phyloP scores from a whole-genome alignment of 495 filamentous ascomycete species.

The Daldinia decipiens region DNA sequence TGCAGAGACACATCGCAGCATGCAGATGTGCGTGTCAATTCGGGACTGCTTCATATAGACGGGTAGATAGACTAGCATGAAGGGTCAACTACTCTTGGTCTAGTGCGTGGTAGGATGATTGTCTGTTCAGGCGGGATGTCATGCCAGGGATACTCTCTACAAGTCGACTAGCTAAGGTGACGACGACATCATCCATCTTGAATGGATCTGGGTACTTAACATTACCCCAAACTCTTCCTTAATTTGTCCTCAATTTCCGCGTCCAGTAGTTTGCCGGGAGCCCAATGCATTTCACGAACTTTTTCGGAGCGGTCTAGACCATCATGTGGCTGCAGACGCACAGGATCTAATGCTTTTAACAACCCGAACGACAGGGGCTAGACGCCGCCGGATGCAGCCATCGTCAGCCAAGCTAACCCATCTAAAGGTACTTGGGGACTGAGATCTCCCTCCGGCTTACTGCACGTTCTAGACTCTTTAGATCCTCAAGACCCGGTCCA shows the following conservation, averaged over 20 bases:
- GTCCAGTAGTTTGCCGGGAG: constrained; percentile 30
- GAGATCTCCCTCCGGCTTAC: constrained; percentile 30
- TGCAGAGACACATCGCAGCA: constrained; percentile 28
- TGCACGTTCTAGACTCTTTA: constrained; percentile 35
- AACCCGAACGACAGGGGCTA: constrained; percentile 17
- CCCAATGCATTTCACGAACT: constrained; percentile 42
- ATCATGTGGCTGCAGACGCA: constrained; percentile 31
- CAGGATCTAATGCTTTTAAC: constrained; percentile 13
- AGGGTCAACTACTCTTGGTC: constrained; percentile 20
- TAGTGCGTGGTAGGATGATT: constrained; percentile 13
- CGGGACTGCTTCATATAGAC: constrained; percentile 15
- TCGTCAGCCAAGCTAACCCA: constrained; percentile 39
- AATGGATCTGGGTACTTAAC: constrained; percentile 9
- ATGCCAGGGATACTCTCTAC: constrained; percentile 24
- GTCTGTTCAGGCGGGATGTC: constrained; percentile 15
- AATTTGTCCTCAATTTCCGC: constrained; percentile 26
- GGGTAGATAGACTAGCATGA: constrained; percentile 21
- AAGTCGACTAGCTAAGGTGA: constrained; percentile 1
- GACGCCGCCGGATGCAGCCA: constrained; percentile 26
- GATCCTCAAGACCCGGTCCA: constrained; percentile 17
- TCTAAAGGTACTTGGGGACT: constrained; percentile 7
- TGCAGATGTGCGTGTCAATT: constrained; percentile 19
- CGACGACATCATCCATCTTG: constrained; percentile 12
- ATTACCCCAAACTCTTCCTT: constrained; percentile 34
- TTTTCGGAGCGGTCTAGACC: constrained; percentile 43